Conservation (phyloP, 2,329 filamentous ascomycete species). For the Cryphonectria nitschkei region DNA sequence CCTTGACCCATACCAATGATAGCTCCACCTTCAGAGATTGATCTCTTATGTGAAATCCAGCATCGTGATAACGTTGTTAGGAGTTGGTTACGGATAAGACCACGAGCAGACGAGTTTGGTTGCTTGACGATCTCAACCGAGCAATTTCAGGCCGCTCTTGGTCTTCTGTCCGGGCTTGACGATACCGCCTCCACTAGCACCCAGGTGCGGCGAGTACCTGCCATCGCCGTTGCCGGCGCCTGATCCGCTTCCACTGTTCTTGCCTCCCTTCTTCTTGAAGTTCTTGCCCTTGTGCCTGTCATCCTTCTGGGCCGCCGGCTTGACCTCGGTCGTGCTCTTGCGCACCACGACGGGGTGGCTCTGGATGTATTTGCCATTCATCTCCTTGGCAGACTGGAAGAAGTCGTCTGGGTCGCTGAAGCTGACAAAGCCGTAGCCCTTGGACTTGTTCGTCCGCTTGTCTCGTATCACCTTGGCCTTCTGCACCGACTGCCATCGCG, state of each 20-base stretch:
- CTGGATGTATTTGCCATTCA: slow-evolving; percentile 99
- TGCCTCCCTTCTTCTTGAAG: slow-evolving; percentile 42
- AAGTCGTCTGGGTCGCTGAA: slow-evolving; percentile 96
- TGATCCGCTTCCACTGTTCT: slow-evolving; percentile 41
- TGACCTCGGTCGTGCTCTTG: slow-evolving; percentile 91
- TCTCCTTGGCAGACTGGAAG: slow-evolving; percentile 94
- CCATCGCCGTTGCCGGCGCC: slow-evolving; percentile 34
- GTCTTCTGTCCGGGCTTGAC: slow-evolving; percentile 68
- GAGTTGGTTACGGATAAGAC: not conserved
- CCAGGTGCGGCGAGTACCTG: slow-evolving; percentile 54
- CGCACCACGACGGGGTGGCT: slow-evolving; percentile 89
- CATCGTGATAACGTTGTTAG: not conserved
- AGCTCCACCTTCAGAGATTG: not conserved
- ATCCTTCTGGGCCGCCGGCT: slow-evolving; percentile 70
- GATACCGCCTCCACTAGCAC: slow-evolving; percentile 55
- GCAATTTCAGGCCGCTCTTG: slow-evolving; percentile 65
- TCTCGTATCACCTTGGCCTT: slow-evolving; percentile 94
- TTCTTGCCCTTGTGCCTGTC: slow-evolving; percentile 59
- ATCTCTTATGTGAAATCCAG: not conserved
- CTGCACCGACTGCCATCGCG: slow-evolving; percentile 82
- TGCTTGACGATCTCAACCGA: slow-evolving; percentile 50
- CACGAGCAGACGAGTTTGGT: not conserved
- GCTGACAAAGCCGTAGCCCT: slow-evolving; percentile 94
- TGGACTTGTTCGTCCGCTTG: slow-evolving; percentile 94
- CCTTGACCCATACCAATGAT: not conserved